Conservation (phyloP, 345 rosid genomes). For the Erysimum cheiranthoides region DNA sequence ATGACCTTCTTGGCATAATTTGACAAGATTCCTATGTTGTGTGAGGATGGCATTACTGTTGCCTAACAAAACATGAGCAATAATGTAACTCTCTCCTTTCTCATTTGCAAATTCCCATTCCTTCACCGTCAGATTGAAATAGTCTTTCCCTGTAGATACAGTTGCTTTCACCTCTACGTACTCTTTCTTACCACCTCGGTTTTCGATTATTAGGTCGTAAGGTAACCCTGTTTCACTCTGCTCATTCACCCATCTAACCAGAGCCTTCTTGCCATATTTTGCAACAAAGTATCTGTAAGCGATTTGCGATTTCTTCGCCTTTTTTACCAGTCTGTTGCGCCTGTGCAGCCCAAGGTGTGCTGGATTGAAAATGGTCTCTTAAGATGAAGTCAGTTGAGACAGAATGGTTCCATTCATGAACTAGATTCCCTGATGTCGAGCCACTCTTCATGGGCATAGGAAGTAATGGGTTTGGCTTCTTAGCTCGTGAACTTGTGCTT, state of each 20-base stretch:
- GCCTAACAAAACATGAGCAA: constrained; percentile 66
- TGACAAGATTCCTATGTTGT: constrained; percentile 59
- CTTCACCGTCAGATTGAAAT: constrained; percentile 70
- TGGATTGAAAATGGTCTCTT: constrained; percentile 58
- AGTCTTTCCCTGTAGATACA: constrained; percentile 65
- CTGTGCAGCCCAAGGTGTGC: constrained; percentile 51
- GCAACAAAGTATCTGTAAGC: constrained; percentile 64
- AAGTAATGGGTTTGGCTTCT: constrained; percentile 21
- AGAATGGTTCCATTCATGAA: constrained; percentile 40
- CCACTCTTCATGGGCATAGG: constrained; percentile 17
- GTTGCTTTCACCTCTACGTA: constrained; percentile 95
- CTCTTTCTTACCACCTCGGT: constrained; percentile 46
- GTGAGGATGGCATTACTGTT: constrained; percentile 61
- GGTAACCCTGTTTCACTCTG: constrained; percentile 78
- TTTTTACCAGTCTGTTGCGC: constrained; percentile 66
- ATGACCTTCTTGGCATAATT: constrained; percentile 65
- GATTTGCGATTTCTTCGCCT: constrained; percentile 71
- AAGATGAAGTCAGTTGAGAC: constrained; percentile 44
- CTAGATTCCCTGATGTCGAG: constrained; percentile 31
- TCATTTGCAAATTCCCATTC: constrained; percentile 89
- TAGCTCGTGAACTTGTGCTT: constrained; percentile 21
- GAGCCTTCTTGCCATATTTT: constrained; percentile 42
- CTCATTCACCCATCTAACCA: constrained; percentile 86
- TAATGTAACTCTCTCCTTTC: constrained; percentile 61
- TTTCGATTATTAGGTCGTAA: constrained; percentile 63